Evolutionary conservation across 768 basidiomycete genomes (phyloP), one percentile per base, ranked within the genome.

Genomic region (Clathrus columnatus): DNA sequence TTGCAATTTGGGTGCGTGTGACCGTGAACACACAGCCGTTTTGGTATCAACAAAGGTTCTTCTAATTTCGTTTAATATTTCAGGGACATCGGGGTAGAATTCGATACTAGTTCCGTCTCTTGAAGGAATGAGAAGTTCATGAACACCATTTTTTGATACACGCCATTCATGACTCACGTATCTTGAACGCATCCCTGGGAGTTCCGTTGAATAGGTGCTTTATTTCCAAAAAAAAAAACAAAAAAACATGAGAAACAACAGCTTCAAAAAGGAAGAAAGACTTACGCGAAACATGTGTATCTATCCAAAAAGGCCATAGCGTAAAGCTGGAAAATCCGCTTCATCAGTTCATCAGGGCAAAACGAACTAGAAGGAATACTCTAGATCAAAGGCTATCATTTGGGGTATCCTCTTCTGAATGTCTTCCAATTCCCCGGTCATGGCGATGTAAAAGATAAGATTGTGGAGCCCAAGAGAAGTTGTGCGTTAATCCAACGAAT

Each of bases 221-320:
- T 42, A 11, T n/a, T 46, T 46, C n/a, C 11, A 51, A 32, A 51
- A 18, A n/a, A 42, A 24, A 26, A 32, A 29, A 16, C 28, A 6
- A 29, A 20, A 52, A 18, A 16, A 21, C 28, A 17, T 17, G 46
- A 61, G 64, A 55, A 54, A 64, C 65, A 21, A 20, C 17, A 27
- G 36, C 8, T 18, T n/a, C 28, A 20, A 48, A 51, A 3, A 28
- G 32, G n/a, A 11, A 23, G 5, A 41, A 53, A 11, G 27, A 17
- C 42, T 41, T 32, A 61, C 82, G 79, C 44, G 75, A 70, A 50
- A 87, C 75, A 65, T 91, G 85, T 17, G 82, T 82, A 66, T 93
- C 91, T 51, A 92, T 84, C 90, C 89, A 91, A 16, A 91, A 72
- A 56, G 84, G 79, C 90, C 89, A 92, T 5, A 92, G 72, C 0